Evolutionary conservation across 805 yeast genomes (phyloP).

Genomic region (Saccharomycopsis schoenii): DNA sequence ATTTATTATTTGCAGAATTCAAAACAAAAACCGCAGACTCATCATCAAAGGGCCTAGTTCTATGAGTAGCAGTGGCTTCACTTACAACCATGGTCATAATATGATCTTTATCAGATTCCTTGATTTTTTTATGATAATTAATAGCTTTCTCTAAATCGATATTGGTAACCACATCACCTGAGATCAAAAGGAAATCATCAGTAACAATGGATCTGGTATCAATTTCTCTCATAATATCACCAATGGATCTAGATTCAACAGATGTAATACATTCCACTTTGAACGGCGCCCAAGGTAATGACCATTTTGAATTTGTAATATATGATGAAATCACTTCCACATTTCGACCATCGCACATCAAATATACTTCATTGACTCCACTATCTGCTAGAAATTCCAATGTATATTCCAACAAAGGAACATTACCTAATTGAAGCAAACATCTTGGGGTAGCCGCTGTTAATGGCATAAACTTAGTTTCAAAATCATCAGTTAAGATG

Average conservation of each 20-base stretch:
- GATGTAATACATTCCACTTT: conserved; percentile 64
- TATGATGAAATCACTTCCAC: conserved; percentile 82
- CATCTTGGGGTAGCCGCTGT: conserved; percentile 84
- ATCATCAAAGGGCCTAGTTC: conserved; percentile 66
- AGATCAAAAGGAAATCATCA: conserved; percentile 80
- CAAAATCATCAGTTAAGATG: conserved; percentile 88
- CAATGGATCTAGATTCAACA: conserved; percentile 82
- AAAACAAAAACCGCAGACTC: conserved; percentile 68
- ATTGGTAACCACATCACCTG: conserved; percentile 95
- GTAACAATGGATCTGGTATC: conserved; percentile 84
- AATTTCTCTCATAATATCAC: conserved; percentile 94
- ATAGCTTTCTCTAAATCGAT: conserved; percentile 68
- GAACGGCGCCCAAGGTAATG: conserved; percentile 64
- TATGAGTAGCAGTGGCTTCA: conserved; percentile 73
- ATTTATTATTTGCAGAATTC: conserved; percentile 62
- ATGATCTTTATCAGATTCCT: conserved; percentile 73
- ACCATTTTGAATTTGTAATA: conserved; percentile 67
- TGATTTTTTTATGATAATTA: conserved; percentile 63
- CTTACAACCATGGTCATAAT: conserved; percentile 91
- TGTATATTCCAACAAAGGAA: conserved; percentile 90
- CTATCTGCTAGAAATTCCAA: conserved; percentile 88
- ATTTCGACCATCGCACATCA: conserved; percentile 79
- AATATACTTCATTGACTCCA: conserved; percentile 79
- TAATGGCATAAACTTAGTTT: conserved; percentile 87
- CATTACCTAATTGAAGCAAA: conserved; percentile 82